phyloP scores from a whole-genome alignment of 257 asterid genomes.

The Solanum piurae region DNA sequence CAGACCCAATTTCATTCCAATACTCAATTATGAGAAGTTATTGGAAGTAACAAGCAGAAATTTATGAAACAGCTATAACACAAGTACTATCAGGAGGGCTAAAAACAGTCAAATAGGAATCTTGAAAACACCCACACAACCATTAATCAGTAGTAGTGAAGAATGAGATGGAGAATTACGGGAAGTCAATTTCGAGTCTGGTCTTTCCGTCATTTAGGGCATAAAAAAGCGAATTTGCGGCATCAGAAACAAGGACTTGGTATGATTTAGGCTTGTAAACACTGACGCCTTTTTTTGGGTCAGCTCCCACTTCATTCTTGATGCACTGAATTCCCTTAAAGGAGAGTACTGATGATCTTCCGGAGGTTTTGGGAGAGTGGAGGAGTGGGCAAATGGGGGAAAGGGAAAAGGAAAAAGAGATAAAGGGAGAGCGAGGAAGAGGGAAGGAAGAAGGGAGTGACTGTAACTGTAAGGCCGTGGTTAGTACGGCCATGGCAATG shows the following conservation, averaged over 20 bases:
- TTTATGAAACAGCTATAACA: not conserved
- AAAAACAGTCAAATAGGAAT: not conserved
- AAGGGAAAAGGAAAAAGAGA: constrained; percentile 4
- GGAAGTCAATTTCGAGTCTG: constrained; percentile 86
- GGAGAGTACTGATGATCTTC: not conserved
- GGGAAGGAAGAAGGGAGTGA: constrained; percentile 7
- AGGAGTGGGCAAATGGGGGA: constrained; percentile 6
- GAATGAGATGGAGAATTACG: constrained; percentile 32
- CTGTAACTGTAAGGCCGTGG: constrained; percentile 29
- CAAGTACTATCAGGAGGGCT: not conserved
- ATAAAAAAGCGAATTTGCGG: constrained; percentile 57
- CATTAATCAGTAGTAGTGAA: not conserved
- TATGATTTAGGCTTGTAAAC: constrained; percentile 90
- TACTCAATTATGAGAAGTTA: not conserved
- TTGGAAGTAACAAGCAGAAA: not conserved
- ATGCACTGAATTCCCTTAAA: constrained; percentile 9
- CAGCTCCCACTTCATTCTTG: constrained; percentile 39
- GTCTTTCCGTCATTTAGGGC: constrained; percentile 76
- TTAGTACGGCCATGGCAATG: constrained; percentile 33
- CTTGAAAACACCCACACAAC: not conserved
- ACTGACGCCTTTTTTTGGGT: constrained; percentile 70
- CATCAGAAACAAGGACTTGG: constrained; percentile 74
- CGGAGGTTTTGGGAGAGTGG: not conserved
- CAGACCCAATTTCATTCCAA: not conserved
- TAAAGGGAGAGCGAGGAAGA: constrained; percentile 3